Percentiles rank a stretch among this genome's conserved stretches.
These are phyloP conservation scores for Dendrobium chrysotoxum DNA, from an alignment of 106 monocot genomes.

Conservation along the genomic window DNA sequence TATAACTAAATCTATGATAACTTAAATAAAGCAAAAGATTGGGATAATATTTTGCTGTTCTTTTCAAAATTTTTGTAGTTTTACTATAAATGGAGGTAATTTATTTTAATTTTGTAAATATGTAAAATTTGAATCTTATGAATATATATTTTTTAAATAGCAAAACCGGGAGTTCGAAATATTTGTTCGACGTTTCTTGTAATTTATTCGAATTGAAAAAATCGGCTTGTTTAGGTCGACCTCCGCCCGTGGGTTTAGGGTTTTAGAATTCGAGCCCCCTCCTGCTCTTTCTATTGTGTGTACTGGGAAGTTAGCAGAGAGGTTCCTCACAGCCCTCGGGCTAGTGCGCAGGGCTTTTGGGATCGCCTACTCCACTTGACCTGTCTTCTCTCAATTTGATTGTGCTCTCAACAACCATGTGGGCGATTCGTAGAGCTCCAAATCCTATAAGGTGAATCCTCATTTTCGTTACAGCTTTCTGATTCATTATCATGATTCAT, in stretches of 20 bases:
- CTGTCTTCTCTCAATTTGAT: background rate
- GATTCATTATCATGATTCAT: background rate
- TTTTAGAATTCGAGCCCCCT: background rate
- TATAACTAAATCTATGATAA: too few species aligned
- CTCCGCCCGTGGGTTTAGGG: background rate
- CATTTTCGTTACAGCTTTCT: background rate
- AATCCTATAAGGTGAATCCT: background rate
- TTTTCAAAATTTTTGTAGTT: too few species aligned
- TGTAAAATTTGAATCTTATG: too few species aligned
- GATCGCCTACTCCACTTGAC: background rate
- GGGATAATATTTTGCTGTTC: too few species aligned
- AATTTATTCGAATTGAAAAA: background rate
- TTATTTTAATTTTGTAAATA: too few species aligned
- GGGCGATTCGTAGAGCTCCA: conserved; percentile 12
- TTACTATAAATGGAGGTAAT: too few species aligned
- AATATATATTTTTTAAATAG: too few species aligned
- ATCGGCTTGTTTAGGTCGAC: background rate
- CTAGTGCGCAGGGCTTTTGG: background rate
- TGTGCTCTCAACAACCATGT: background rate
- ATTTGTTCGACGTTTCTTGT: too few species aligned
- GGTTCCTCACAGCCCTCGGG: too few species aligned
- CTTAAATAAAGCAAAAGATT: too few species aligned
- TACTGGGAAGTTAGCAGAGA: too few species aligned
- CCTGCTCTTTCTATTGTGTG: background rate
- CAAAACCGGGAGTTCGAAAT: too few species aligned